A percentile compares a stretch with the other conserved stretches of the same genome.
Conservation (phyloP, 441 rosid genomes). For the Cnidoscolus chayamansa region DNA sequence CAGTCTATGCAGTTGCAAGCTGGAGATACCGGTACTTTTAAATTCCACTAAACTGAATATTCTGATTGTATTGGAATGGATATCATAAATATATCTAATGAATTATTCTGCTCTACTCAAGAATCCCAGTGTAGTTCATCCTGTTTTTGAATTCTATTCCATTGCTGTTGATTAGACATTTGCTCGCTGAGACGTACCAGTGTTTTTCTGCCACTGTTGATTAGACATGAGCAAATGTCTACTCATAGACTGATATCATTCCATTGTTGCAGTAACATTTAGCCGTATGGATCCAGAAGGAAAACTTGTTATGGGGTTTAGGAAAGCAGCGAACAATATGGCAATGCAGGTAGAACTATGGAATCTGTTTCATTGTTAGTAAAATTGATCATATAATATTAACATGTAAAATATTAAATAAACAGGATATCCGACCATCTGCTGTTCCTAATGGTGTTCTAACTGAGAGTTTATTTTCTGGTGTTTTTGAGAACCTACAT, state of each 20-base stretch:
- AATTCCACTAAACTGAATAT: not conserved
- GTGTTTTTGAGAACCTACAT: slow-evolving; percentile 55
- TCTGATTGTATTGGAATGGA: not conserved
- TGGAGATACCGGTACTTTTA: slow-evolving; percentile 80
- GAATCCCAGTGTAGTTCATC: not conserved
- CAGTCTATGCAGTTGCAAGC: slow-evolving; percentile 96
- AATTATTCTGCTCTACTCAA: not conserved
- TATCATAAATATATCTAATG: not conserved
- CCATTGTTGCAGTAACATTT: slow-evolving; percentile 63
- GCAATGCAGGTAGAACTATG: slow-evolving; percentile 54
- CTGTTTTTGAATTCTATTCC: slow-evolving; percentile 11
- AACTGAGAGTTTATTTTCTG: slow-evolving; percentile 56
- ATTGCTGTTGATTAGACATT: not conserved
- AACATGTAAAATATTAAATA: slow-evolving; percentile 31
- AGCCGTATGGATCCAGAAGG: slow-evolving; percentile 90
- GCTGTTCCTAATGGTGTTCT: slow-evolving; percentile 48
- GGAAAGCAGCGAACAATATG: slow-evolving; percentile 61
- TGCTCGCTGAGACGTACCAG: no score
- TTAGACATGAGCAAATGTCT: no score
- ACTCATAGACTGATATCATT: not conserved
- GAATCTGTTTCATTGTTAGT: slow-evolving; percentile 25
- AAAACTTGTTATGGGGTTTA: slow-evolving; percentile 86
- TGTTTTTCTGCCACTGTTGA: no score
- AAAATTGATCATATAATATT: slow-evolving; percentile 30
- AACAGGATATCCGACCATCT: slow-evolving; percentile 60